phyloP scores from a whole-genome alignment of 2,329 filamentous ascomycete genomes.

The Boeremia exigua region DNA sequence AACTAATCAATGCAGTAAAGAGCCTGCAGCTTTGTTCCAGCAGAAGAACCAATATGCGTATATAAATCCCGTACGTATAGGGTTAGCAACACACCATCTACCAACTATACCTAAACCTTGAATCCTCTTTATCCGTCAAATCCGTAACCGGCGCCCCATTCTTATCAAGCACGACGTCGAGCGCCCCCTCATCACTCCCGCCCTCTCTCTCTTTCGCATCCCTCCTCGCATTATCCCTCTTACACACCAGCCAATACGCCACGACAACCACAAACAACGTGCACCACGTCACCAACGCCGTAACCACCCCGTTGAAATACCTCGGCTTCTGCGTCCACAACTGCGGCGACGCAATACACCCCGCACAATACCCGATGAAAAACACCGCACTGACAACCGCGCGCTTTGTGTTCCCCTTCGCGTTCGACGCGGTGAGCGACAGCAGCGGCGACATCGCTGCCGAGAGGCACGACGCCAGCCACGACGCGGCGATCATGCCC shows the following conservation, averaged over 20 bases:
- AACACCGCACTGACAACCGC: conserved; percentile 55
- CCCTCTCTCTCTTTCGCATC: neutral
- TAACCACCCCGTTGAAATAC: conserved; percentile 57
- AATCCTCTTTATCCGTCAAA: conserved; percentile 4
- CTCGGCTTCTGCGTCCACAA: conserved; percentile 54
- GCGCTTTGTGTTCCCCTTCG: conserved; percentile 60
- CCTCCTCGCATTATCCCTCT: neutral
- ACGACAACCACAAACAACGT: conserved; percentile 2
- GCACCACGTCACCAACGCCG: conserved; percentile 54
- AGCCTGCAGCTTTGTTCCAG: neutral
- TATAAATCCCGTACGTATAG: neutral
- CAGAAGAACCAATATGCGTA: neutral
- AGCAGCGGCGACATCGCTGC: conserved; percentile 10
- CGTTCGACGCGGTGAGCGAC: conserved; percentile 56
- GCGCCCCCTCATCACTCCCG: neutral
- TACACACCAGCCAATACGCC: conserved; percentile 6
- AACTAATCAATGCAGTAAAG: conserved; percentile 60
- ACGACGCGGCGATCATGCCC: conserved; percentile 57
- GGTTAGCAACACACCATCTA: neutral
- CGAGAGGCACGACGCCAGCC: conserved; percentile 46
- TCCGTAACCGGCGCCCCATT: conserved; percentile 7
- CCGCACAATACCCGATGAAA: conserved; percentile 59
- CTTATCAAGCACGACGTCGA: conserved; percentile 1
- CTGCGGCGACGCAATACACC: conserved; percentile 57
- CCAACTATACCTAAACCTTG: conserved; percentile 6